phyloP scores from a whole-genome alignment of 2,329 filamentous ascomycete genomes.

The Aspergillus novoparasiticus region DNA sequence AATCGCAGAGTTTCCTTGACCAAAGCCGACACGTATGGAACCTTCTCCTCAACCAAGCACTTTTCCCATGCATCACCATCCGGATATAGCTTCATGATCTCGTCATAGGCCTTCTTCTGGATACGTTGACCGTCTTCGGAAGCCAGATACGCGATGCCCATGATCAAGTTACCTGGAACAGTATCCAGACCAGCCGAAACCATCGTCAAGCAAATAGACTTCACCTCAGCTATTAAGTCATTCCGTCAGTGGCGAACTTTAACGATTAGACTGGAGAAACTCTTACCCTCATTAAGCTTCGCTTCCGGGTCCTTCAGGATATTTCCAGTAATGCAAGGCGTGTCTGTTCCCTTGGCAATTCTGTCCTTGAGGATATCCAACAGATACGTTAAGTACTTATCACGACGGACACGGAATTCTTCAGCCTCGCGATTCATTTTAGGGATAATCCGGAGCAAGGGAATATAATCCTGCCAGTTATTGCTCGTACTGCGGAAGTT shows the following conservation, averaged over 20 bases:
- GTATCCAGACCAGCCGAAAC: constrained; percentile 81
- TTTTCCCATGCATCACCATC: constrained; percentile 75
- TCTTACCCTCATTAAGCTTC: constrained; percentile 65
- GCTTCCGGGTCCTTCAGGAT: constrained; percentile 71
- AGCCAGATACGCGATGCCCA: constrained; percentile 77
- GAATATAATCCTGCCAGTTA: constrained; percentile 86
- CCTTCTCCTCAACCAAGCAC: constrained; percentile 72
- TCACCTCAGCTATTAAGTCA: constrained; percentile 64
- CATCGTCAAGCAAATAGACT: constrained; percentile 80
- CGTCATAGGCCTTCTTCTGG: constrained; percentile 68
- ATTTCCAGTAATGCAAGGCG: constrained; percentile 69
- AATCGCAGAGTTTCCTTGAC: constrained; percentile 78
- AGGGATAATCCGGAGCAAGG: constrained; percentile 67
- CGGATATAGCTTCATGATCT: constrained; percentile 72
- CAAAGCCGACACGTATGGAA: constrained; percentile 74
- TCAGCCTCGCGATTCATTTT: constrained; percentile 64
- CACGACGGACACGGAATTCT: constrained; percentile 68
- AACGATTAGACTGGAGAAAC: constrained; percentile 19
- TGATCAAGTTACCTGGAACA: constrained; percentile 76
- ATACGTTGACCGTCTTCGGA: constrained; percentile 68
- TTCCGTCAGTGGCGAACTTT: constrained; percentile 33
- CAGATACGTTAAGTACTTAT: constrained; percentile 65
- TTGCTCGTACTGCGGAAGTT: constrained; percentile 78
- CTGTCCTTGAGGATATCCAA: constrained; percentile 62
- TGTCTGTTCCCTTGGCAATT: constrained; percentile 65